Percentiles rank a stretch among this genome's conserved stretches.
Evolutionary conservation across 2,329 filamentous ascomycete genomes (phyloP).

Genomic region (Ceratocystis lukuohia): DNA sequence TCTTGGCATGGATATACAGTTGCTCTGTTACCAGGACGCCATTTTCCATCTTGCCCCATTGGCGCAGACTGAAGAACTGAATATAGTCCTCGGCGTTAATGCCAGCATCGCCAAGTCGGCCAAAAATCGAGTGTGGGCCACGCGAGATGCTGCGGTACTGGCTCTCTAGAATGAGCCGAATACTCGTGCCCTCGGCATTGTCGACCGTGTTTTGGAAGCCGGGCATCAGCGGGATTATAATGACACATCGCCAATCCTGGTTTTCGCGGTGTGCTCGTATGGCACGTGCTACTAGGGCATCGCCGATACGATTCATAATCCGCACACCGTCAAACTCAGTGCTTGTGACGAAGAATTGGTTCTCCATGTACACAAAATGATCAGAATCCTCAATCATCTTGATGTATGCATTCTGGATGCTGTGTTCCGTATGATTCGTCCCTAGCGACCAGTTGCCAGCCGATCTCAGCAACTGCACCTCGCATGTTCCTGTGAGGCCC

Average conservation of each 20-base stretch:
- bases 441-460: constrained; percentile 86
- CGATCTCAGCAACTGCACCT: constrained; percentile 89
- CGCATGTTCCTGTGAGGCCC: constrained; percentile 84
- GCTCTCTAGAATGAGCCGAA: constrained; percentile 90
- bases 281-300: constrained; percentile 85
- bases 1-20: constrained; percentile 95
- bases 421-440: constrained; percentile 75
- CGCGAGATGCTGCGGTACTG: constrained; percentile 94
- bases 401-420: constrained; percentile 89
- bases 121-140: constrained; percentile 84
- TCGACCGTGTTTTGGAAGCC: constrained; percentile 96
- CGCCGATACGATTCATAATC: constrained; percentile 86
- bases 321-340: constrained; percentile 76
- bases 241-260: constrained; percentile 80
- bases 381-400: constrained; percentile 92
- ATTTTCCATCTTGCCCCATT: constrained; percentile 83
- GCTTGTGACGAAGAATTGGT: constrained; percentile 95
- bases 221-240: constrained; percentile 92
- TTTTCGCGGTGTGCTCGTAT: constrained; percentile 69
- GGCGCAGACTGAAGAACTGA: constrained; percentile 79
- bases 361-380: constrained; percentile 97
- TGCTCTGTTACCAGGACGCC: constrained; percentile 85
- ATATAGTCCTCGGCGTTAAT: constrained; percentile 95
- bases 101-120: constrained; percentile 59
- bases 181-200: constrained; percentile 82